phyloP scores from a whole-genome alignment of 495 filamentous ascomycete species.

The Penicillium soppii region DNA sequence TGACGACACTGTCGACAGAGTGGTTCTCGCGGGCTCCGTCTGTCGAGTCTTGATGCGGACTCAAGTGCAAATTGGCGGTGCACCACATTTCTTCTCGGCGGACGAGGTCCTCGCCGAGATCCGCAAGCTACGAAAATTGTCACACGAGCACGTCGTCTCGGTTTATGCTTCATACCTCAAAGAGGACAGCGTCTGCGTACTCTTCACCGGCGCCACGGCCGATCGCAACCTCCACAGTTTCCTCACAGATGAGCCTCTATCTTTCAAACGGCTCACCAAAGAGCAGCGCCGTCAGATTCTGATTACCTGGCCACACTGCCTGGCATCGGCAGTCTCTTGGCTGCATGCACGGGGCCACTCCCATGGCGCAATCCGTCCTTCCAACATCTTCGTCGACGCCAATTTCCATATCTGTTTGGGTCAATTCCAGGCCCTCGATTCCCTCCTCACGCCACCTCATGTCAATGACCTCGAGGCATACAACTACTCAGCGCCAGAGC shows the following conservation, averaged over 20 bases:
- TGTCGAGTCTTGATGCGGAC: conserved; percentile 65
- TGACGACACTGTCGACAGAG: conserved; percentile 62
- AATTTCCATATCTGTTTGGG: conserved; percentile 71
- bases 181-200: conserved; percentile 67
- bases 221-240: conserved; percentile 79
- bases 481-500: conserved; percentile 85
- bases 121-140: conserved; percentile 57
- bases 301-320: conserved; percentile 85
- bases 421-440: conserved; percentile 66
- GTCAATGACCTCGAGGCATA: conserved; percentile 76
- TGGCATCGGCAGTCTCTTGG: conserved; percentile 73
- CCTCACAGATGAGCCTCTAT: conserved; percentile 63
- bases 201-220: conserved; percentile 67
- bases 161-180: conserved; percentile 79
- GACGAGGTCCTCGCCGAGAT: conserved; percentile 72
- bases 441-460: conserved; percentile 50
- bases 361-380: conserved; percentile 82
- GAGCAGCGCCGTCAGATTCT: conserved; percentile 65
- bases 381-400: conserved; percentile 73
- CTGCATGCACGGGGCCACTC: conserved; percentile 70
- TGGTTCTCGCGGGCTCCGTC: conserved; percentile 50
- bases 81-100: conserved; percentile 56
- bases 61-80: conserved; percentile 61
- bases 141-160: conserved; percentile 79
- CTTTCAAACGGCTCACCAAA: conserved; percentile 72